phyloP scores from a whole-genome alignment of 2,329 filamentous ascomycete genomes.

The Xylariaceae sp. region DNA sequence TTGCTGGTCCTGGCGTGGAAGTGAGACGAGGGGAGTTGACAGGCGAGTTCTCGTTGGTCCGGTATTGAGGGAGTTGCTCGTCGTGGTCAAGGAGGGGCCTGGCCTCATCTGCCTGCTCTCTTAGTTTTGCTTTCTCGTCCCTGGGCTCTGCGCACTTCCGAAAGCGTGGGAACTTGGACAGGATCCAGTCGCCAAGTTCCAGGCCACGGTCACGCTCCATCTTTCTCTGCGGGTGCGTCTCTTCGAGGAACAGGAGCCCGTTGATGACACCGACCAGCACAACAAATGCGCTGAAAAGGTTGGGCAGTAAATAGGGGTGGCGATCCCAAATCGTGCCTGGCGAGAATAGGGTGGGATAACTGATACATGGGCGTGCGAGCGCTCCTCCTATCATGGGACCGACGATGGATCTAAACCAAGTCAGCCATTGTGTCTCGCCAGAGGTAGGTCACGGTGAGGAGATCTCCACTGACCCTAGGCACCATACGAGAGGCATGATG shows the following conservation, averaged over 20 bases:
- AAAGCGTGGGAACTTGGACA: constrained; percentile 38
- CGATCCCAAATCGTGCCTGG: constrained; percentile 72
- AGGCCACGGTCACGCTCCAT: constrained; percentile 67
- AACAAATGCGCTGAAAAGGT: constrained; percentile 56
- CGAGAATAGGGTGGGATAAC: constrained; percentile 69
- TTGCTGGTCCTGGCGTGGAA: constrained; percentile 25
- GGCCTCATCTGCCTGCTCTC: constrained; percentile 48
- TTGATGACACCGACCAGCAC: constrained; percentile 60
- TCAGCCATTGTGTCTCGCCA: too few species aligned
- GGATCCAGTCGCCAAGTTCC: constrained; percentile 69
- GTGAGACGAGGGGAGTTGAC: constrained; percentile 34
- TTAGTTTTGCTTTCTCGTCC: constrained; percentile 34
- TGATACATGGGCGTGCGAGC: constrained; percentile 78
- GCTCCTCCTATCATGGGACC: constrained; percentile 88
- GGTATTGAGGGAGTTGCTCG: constrained; percentile 64
- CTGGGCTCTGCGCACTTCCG: constrained; percentile 33
- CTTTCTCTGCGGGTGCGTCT: constrained; percentile 84
- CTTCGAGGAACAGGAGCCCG: constrained; percentile 69
- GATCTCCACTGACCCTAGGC: constrained; percentile 73
- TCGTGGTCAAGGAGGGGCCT: constrained; percentile 57
- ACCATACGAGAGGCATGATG: constrained; percentile 98
- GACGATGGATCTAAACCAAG: constrained; percentile 67
- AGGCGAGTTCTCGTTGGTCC: constrained; percentile 53
- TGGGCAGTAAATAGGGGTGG: constrained; percentile 71
- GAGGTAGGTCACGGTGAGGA: too few species aligned